These are phyloP conservation scores for Pseudopithomyces maydicus DNA, from an alignment of 2,329 filamentous ascomycete genomes.

Conservation along the genomic window DNA sequence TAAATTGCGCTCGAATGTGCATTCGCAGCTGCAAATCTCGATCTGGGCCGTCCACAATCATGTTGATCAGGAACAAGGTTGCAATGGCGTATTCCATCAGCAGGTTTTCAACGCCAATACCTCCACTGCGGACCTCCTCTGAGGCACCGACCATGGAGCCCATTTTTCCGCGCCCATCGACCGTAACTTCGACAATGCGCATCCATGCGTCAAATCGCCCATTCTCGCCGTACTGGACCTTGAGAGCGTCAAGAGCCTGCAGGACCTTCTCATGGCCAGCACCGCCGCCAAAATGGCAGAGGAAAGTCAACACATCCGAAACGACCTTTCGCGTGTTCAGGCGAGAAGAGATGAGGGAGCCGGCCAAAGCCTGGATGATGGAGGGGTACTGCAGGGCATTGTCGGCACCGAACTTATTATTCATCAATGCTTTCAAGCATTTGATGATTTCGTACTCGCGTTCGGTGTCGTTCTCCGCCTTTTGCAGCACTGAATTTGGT, in stretches of 20 bases:
- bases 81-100: constrained; percentile 99
- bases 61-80: constrained; percentile 93
- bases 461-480: constrained; percentile 78
- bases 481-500: constrained; percentile 56
- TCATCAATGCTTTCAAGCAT: constrained; percentile 96
- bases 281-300: constrained; percentile 91
- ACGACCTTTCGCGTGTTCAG: constrained; percentile 92
- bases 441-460: constrained; percentile 97
- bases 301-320: constrained; percentile 93
- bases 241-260: constrained; percentile 90
- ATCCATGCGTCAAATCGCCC: constrained; percentile 98
- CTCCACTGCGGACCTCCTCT: constrained; percentile 92
- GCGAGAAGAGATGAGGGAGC: constrained; percentile 84
- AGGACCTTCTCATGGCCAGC: constrained; percentile 92
- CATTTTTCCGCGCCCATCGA: constrained; percentile 98
- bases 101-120: constrained; percentile 97
- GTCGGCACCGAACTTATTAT: constrained; percentile 98
- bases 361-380: constrained; percentile 85
- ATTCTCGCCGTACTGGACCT: constrained; percentile 85
- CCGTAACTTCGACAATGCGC: constrained; percentile 95
- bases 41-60: constrained; percentile 90
- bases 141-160: constrained; percentile 95
- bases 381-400: constrained; percentile 90
- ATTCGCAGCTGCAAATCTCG: constrained; percentile 87
- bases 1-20: constrained; percentile 95